Percentiles rank a stretch among this genome's conserved stretches.
These are phyloP conservation scores for Solanum hybrid DNA, from an alignment of 305 asterid genomes.

Conservation along the genomic window DNA sequence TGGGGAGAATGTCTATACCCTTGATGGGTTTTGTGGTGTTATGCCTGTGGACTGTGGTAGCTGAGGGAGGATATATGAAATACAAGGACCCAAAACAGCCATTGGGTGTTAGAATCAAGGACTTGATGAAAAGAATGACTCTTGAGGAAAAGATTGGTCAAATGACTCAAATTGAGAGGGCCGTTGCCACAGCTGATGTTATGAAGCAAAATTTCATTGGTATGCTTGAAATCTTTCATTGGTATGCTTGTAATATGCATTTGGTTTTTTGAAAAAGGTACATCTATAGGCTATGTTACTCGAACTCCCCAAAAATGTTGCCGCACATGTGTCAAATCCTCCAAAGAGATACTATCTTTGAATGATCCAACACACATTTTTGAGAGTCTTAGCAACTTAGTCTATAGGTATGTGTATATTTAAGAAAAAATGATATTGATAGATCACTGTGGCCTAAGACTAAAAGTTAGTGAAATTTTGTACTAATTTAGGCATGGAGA, in stretches of 20 bases:
- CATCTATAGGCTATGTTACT: background rate
- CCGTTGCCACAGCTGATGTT: conserved; percentile 34
- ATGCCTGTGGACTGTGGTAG: conserved; percentile 20
- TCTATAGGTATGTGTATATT: too few relatives aligned
- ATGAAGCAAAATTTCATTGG: conserved; percentile 57
- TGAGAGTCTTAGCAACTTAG: too few relatives aligned
- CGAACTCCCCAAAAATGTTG: too few relatives aligned
- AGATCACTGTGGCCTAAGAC: too few relatives aligned
- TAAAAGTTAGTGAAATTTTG: too few relatives aligned
- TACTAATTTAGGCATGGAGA: too few relatives aligned
- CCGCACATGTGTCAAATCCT: too few relatives aligned
- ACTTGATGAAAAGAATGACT: conserved; percentile 65
- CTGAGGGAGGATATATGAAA: conserved; percentile 31
- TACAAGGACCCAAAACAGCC: conserved; percentile 69
- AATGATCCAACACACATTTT: too few relatives aligned
- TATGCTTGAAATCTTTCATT: background rate
- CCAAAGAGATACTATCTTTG: too few relatives aligned
- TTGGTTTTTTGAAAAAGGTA: too few relatives aligned
- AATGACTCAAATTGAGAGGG: conserved; percentile 73
- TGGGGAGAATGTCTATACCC: background rate
- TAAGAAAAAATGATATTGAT: too few relatives aligned
- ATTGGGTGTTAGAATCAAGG: conserved; percentile 43
- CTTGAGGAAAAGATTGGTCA: conserved; percentile 80
- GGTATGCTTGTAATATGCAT: background rate
- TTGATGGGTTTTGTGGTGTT: conserved; percentile 11